Evolutionary conservation across 2,329 filamentous ascomycete genomes (phyloP).

Genomic region (Curvularia hawaiiensis): DNA sequence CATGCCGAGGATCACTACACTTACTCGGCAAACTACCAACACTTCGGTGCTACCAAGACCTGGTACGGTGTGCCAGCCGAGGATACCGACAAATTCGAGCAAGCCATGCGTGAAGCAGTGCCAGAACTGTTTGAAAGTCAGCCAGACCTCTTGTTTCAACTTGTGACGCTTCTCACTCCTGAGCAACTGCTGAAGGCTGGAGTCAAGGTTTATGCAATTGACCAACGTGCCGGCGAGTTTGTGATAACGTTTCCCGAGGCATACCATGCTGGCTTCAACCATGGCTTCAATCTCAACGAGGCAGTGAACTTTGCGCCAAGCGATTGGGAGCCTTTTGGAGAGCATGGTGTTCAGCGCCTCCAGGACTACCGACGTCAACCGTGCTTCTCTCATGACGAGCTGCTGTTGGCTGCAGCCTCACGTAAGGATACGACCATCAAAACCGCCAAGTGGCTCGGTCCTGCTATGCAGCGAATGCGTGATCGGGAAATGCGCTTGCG

Average conservation of each 20-base stretch:
- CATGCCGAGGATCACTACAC: constrained; percentile 98
- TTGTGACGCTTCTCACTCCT: constrained; percentile 93
- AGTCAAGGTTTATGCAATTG: constrained; percentile 91
- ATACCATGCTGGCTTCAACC: constrained; percentile 97
- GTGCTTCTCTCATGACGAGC: constrained; percentile 96
- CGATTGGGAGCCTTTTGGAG: constrained; percentile 94
- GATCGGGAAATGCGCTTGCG: constrained; percentile 74
- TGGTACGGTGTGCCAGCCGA: constrained; percentile 98
- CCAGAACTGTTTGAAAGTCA: constrained; percentile 97
- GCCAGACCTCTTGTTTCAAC: constrained; percentile 92
- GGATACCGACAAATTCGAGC: constrained; percentile 92
- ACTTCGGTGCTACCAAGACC: constrained; percentile 97
- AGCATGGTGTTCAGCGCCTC: constrained; percentile 82
- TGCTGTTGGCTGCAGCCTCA: constrained; percentile 87
- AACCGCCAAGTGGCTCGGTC: constrained; percentile 93
- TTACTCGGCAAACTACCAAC: constrained; percentile 97
- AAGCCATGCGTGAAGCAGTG: constrained; percentile 92
- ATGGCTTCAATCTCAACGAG: constrained; percentile 98
- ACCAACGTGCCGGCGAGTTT: constrained; percentile 93
- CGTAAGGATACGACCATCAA: constrained; percentile 77
- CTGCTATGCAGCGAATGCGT: constrained; percentile 79
- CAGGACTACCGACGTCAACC: constrained; percentile 89
- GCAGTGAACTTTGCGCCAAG: constrained; percentile 95
- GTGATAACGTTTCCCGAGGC: constrained; percentile 97
- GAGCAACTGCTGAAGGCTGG: constrained; percentile 92